Percentiles rank a stretch among this genome's conserved stretches.
Conservation (phyloP, 768 basidiomycete species). For the Tremella fuciformis region DNA sequence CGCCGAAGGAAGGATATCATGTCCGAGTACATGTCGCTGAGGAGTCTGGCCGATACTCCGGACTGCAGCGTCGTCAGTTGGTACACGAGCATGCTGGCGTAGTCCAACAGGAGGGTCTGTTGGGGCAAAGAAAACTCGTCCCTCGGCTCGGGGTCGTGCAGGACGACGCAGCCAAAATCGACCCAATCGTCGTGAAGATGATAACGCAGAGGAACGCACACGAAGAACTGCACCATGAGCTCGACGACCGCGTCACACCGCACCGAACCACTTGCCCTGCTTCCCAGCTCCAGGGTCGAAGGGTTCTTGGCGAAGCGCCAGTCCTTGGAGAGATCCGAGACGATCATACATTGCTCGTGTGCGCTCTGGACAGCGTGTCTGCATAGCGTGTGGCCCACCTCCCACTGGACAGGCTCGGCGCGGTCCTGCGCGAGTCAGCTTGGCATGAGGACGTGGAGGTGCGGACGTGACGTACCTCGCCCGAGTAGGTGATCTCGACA, state of each 20-base stretch:
- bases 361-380: not conserved
- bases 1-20: conserved; percentile 35
- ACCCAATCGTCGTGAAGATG: conserved; percentile 17
- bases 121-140: conserved; percentile 28
- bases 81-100: conserved; percentile 47
- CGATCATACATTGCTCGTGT: not conserved
- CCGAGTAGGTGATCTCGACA: too few relatives aligned
- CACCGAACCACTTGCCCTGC: conserved; percentile 1
- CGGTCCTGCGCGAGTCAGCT: not conserved
- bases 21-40: conserved; percentile 32
- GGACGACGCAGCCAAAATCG: conserved; percentile 37
- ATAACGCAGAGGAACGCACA: conserved; percentile 33
- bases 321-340: conserved; percentile 30
- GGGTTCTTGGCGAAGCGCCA: conserved; percentile 36
- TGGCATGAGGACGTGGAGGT: too few relatives aligned
- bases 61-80: conserved; percentile 45
- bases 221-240: conserved; percentile 31
- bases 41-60: conserved; percentile 33
- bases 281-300: not conserved
- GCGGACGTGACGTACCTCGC: too few relatives aligned
- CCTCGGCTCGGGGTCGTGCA: conserved; percentile 27
- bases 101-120: conserved; percentile 29
- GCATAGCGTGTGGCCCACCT: not conserved
- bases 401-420: not conserved
- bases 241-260: conserved; percentile 13